Percentiles rank a stretch among this genome's conserved stretches.
Conservation (phyloP, 2,329 filamentous ascomycete genomes). For the Penicillium paneum region DNA sequence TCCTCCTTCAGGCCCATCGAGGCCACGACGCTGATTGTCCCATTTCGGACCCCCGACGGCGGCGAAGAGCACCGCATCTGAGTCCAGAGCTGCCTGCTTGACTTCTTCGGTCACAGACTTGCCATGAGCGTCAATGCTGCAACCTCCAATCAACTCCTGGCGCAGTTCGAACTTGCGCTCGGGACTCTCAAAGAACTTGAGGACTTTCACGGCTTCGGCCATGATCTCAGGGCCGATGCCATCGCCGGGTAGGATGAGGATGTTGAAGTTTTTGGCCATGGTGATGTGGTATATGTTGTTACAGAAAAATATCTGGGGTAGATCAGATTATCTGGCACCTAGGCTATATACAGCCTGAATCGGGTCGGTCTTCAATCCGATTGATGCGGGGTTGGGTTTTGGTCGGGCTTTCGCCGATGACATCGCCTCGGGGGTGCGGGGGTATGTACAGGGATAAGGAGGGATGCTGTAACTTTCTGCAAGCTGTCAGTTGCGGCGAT, state of each 20-base stretch:
- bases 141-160: conserved; percentile 79
- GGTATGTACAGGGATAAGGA: not conserved
- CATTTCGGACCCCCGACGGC: conserved; percentile 91
- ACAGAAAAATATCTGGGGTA: not conserved
- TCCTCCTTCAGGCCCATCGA: conserved; percentile 82
- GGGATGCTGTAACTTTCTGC: not conserved
- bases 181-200: conserved; percentile 67
- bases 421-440: conserved; percentile 2
- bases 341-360: conserved; percentile 6
- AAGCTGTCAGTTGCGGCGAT: not conserved
- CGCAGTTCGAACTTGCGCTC: conserved; percentile 76
- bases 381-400: conserved; percentile 23
- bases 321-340: not conserved
- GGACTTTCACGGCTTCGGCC: conserved; percentile 54
- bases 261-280: conserved; percentile 54
- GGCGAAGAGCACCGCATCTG: conserved; percentile 82
- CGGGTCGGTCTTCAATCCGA: conserved; percentile 26
- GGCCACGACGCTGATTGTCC: conserved; percentile 63
- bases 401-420: conserved; percentile 18
- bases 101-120: conserved; percentile 73
- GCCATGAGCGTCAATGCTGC: conserved; percentile 76
- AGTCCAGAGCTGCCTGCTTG: conserved; percentile 71
- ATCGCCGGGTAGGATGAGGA: conserved; percentile 73
- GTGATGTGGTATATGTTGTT: not conserved
- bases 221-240: conserved; percentile 75